phyloP scores from a whole-genome alignment of 2,329 filamentous ascomycete genomes.

The Tolypocladium pustulatum region DNA sequence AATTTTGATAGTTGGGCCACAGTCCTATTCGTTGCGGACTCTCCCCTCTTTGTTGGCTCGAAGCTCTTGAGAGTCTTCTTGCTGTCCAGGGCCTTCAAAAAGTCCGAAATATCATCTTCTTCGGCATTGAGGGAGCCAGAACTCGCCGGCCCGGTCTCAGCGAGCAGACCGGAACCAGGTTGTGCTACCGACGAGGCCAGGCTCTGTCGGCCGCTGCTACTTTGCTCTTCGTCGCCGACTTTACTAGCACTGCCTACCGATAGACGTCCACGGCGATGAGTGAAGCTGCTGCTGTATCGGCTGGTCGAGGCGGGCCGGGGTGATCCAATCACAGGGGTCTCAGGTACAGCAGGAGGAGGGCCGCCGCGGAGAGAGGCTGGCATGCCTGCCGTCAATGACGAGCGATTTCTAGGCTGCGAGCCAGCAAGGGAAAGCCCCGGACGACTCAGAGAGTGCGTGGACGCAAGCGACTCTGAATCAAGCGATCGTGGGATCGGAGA shows the following conservation, averaged over 20 bases:
- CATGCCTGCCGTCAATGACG: slow-evolving; percentile 65
- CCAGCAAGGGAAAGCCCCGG: slow-evolving; percentile 33
- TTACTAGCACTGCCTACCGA: slow-evolving; percentile 67
- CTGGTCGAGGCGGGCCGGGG: slow-evolving; percentile 70
- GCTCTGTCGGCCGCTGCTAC: slow-evolving; percentile 72
- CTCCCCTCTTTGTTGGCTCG: slow-evolving; percentile 53
- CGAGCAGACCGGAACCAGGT: slow-evolving; percentile 70
- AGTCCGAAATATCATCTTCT: slow-evolving; percentile 88
- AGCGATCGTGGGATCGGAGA: slow-evolving; percentile 53
- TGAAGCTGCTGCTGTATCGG: slow-evolving; percentile 90
- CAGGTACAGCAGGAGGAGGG: slow-evolving; percentile 48
- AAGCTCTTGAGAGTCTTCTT: slow-evolving; percentile 81
- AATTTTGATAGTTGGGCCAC: slow-evolving; percentile 76
- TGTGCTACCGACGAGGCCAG: slow-evolving; percentile 57
- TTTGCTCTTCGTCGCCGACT: slow-evolving; percentile 58
- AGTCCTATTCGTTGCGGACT: slow-evolving; percentile 63
- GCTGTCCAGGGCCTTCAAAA: slow-evolving; percentile 77
- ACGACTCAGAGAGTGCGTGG: slow-evolving; percentile 41
- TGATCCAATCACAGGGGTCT: slow-evolving; percentile 61
- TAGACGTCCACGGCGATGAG: slow-evolving; percentile 66
- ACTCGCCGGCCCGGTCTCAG: slow-evolving; percentile 57
- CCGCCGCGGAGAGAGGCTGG: slow-evolving; percentile 61
- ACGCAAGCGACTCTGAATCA: slow-evolving; percentile 42
- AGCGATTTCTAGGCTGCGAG: slow-evolving; percentile 51
- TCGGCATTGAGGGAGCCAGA: slow-evolving; percentile 62